These are phyloP conservation scores for Collybiopsis confluens DNA, from an alignment of 768 basidiomycete species.

Conservation along the genomic window DNA sequence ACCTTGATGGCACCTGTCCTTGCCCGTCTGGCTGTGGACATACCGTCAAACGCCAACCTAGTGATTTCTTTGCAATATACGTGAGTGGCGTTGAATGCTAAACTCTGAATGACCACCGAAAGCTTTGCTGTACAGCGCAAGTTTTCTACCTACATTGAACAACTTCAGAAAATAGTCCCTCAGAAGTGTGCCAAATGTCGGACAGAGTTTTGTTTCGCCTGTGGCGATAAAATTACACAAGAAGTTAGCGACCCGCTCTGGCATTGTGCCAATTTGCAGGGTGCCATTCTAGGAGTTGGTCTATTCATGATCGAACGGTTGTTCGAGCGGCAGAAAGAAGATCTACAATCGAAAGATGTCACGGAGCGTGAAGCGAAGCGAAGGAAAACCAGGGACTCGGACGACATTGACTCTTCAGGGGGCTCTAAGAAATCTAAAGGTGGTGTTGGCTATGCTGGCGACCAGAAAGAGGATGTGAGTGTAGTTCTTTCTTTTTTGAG, in stretches of 20 bases:
- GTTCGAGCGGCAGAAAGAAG: slow-evolving; percentile 51
- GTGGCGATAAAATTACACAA: slow-evolving; percentile 58
- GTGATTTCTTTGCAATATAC: slow-evolving; percentile 79
- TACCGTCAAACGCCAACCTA: slow-evolving; percentile 54
- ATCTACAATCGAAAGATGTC: slow-evolving; percentile 25
- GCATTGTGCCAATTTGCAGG: slow-evolving; percentile 88
- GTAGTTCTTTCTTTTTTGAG: slow-evolving; percentile 2
- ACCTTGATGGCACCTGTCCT: slow-evolving; percentile 39
- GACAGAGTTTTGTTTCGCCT: slow-evolving; percentile 66
- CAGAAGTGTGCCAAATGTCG: slow-evolving; percentile 62
- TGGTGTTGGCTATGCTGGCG: slow-evolving; percentile 87
- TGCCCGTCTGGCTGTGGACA: slow-evolving; percentile 79
- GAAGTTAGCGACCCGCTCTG: slow-evolving; percentile 60
- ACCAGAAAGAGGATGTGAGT: slow-evolving; percentile 80
- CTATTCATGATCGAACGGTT: slow-evolving; percentile 78
- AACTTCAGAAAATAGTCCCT: slow-evolving; percentile 54
- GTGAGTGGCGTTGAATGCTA: slow-evolving; percentile 41
- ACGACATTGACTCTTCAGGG: slow-evolving; percentile 47
- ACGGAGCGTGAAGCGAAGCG: slow-evolving; percentile 2
- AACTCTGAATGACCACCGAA: slow-evolving; percentile 1
- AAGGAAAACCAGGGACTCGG: slow-evolving; percentile 29
- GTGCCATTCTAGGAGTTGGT: slow-evolving; percentile 87
- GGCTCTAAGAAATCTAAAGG: slow-evolving; percentile 61
- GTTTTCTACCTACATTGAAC: slow-evolving; percentile 65
- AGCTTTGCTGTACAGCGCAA: slow-evolving; percentile 46